phyloP scores from a whole-genome alignment of 2,329 filamentous ascomycete genomes.

The Talaromyces amestolkiae region DNA sequence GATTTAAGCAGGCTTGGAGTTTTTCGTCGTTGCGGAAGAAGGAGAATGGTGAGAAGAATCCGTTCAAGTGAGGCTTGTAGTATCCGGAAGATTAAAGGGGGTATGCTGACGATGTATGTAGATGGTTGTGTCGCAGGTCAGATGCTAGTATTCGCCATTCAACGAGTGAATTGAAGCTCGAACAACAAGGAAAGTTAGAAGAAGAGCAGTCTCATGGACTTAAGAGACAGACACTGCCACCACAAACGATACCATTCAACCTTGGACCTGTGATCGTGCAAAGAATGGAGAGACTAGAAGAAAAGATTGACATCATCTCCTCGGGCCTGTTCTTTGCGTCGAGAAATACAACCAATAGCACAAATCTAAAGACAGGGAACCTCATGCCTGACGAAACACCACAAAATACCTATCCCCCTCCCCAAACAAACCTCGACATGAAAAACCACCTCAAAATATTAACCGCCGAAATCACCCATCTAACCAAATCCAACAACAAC shows the following conservation, averaged over 20 bases:
- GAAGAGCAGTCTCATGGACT: neutral
- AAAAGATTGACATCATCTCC: slow-evolving; percentile 2
- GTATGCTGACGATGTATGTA: neutral
- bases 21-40: neutral
- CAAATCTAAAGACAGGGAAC: neutral
- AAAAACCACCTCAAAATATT: neutral
- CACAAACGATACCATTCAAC: neutral
- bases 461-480: slow-evolving; percentile 1
- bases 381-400: neutral
- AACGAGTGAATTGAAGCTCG: neutral
- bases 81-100: neutral
- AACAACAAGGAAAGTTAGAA: slow-evolving; percentile 1
- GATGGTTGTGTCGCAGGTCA: slow-evolving; percentile 15
- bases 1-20: neutral
- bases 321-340: neutral
- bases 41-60: neutral
- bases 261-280: neutral
- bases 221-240: neutral
- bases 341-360: neutral
- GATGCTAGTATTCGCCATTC: slow-evolving; percentile 2
- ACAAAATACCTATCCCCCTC: neutral
- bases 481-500: slow-evolving; percentile 15
- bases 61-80: slow-evolving; percentile 4
- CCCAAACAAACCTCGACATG: neutral
- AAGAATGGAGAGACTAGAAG: slow-evolving; percentile 13